Evolutionary conservation across 2,329 filamentous ascomycete genomes (phyloP).

Genomic region (Fusarium heterosporum): DNA sequence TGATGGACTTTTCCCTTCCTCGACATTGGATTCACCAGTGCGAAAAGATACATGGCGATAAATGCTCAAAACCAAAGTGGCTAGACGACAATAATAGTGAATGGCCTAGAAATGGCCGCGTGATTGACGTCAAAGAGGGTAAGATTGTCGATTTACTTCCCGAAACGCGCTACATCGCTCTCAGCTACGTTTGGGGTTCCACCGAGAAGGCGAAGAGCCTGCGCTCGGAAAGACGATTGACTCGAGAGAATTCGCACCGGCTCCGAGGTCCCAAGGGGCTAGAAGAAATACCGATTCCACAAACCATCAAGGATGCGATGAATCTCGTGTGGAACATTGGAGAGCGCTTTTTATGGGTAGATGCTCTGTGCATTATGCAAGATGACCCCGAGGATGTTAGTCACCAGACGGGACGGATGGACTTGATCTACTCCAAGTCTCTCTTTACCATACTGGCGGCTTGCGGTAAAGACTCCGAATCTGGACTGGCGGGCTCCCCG

Average conservation of each 20-base stretch:
- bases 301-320: conserved; percentile 27
- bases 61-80: conserved; percentile 8
- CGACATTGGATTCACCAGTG: conserved; percentile 21
- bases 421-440: conserved; percentile 19
- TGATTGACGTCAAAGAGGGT: conserved; percentile 7
- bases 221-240: not conserved
- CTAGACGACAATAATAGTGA: not conserved
- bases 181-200: conserved; percentile 33
- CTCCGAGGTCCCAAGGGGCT: not conserved
- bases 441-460: conserved; percentile 11
- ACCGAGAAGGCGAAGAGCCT: not conserved
- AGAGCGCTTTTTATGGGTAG: conserved; percentile 27
- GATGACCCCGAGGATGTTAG: conserved; percentile 18
- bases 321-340: not conserved
- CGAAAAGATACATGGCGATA: conserved; percentile 9
- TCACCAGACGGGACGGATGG: conserved; percentile 15
- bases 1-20: not conserved
- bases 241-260: not conserved
- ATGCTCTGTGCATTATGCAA: conserved; percentile 33
- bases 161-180: conserved; percentile 19
- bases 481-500: conserved; percentile 6
- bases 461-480: not conserved
- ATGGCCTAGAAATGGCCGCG: not conserved
- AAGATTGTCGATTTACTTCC: conserved; percentile 8
- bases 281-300: not conserved